These are phyloP conservation scores for Ogataea trehalophila DNA, from an alignment of 805 yeast species.

Conservation along the genomic window DNA sequence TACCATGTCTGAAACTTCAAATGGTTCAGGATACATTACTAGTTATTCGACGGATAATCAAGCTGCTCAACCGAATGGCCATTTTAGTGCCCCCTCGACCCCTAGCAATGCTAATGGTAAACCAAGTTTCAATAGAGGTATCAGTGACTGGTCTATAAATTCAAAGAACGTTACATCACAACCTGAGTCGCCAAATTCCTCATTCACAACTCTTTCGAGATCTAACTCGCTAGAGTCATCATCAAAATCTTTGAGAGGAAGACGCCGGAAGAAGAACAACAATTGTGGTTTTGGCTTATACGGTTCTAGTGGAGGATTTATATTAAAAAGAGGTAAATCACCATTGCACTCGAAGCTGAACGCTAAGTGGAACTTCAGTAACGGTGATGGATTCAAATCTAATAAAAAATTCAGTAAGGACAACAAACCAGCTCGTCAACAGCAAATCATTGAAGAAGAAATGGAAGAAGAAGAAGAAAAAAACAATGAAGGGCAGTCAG, in stretches of 20 bases:
- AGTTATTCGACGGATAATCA: conserved; percentile 32
- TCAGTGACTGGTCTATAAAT: conserved; percentile 30
- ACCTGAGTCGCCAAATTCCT: conserved; percentile 32
- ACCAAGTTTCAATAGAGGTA: conserved; percentile 26
- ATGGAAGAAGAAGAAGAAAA: conserved; percentile 12
- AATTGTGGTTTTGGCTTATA: conserved; percentile 2
- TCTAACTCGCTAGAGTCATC: conserved; percentile 33
- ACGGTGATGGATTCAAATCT: conserved; percentile 4
- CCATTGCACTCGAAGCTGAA: conserved; percentile 27
- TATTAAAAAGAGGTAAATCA: conserved; percentile 28
- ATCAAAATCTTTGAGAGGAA: conserved; percentile 24
- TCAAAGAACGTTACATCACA: conserved; percentile 21
- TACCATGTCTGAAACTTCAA: conserved; percentile 47
- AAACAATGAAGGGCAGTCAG: not conserved
- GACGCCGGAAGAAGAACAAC: conserved; percentile 14
- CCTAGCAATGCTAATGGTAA: conserved; percentile 4
- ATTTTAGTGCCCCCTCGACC: not conserved
- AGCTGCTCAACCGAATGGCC: conserved; percentile 1
- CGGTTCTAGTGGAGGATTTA: conserved; percentile 8
- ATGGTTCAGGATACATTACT: conserved; percentile 35
- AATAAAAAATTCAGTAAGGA: conserved; percentile 10
- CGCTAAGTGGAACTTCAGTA: conserved; percentile 26
- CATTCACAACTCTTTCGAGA: conserved; percentile 30
- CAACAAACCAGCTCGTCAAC: conserved; percentile 11
- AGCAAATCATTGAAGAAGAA: conserved; percentile 24